Base-by-base conservation (phyloP, 1,284 basidiomycete genomes). In the Ceratobasidium sp. region DNA sequence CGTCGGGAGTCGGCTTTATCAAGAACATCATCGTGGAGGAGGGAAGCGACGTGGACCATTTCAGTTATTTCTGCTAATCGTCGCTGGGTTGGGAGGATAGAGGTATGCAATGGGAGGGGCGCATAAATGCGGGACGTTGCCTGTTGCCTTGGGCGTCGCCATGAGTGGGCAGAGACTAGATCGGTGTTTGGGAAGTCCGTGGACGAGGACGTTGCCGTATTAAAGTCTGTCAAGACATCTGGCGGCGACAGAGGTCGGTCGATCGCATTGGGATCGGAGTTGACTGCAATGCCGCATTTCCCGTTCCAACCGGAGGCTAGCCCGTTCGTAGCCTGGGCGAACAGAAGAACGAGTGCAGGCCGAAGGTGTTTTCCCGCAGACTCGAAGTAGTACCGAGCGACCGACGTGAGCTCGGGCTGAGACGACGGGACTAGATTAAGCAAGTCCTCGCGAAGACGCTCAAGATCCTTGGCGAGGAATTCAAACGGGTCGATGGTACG, bases 1-100 rank as follows among this genome's bases (percentile, higher is more conserved):
- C 97, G 88, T 0, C 97, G 91, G 1, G 96, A 87, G 16, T 89
- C 85, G 0, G 96, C 94, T 75, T 86, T 86, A 84, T 99, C 97
- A 76, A 96, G 91, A 64, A 99, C 96, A 79, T 95, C 94, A 87
- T 99, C 96, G 81, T 99, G 98, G 19, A 99, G 85, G 7, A 98
- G 86, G 0, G 94, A 97, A 37, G 98, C 97, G 77, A 98, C 95
- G 81, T 99, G 96, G 76, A 99, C 95, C 95, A 99, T 98, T 82
- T 99, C 98, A 64, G 95, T 92, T 74, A 99, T 98, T 80, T 97
- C 95, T 1, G 97, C 97, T 29, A 99, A 88, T 37, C 97, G 90
- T 29, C 92, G 84, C 82, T 99, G 97, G 0, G 95, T 93, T 7
- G 97, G 95, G 8, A 98, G 88, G 66, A 88, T 82, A 22, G 79